These are phyloP conservation scores for Solanum phureja DNA, from an alignment of 257 asterid genomes.

Conservation along the genomic window DNA sequence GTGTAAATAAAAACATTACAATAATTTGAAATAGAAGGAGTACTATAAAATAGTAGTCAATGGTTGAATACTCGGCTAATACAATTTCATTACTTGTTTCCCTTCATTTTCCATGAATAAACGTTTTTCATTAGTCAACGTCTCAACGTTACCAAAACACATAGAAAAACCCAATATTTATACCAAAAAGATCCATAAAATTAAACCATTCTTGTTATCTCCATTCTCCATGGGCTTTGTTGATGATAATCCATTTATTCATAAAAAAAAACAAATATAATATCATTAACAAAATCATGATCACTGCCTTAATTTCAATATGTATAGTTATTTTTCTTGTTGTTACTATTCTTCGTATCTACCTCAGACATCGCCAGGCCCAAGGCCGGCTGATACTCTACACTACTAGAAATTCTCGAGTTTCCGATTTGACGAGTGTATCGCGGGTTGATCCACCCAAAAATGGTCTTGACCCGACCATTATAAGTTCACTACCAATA, in stretches of 20 bases:
- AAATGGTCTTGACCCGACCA: conserved; percentile 50
- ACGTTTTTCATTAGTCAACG: neutral
- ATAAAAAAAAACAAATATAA: neutral
- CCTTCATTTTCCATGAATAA: neutral
- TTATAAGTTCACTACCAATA: conserved; percentile 43
- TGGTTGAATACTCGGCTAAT: neutral
- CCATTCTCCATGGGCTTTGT: conserved; percentile 19
- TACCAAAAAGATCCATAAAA: neutral
- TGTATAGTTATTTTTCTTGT: conserved; percentile 34
- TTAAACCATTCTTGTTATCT: neutral
- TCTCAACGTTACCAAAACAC: neutral
- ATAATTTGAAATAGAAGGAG: too few relatives aligned
- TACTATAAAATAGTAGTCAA: conserved; percentile 17
- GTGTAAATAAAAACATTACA: neutral
- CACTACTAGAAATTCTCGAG: neutral
- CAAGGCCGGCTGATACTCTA: conserved; percentile 24
- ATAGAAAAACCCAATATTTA: neutral
- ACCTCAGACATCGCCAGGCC: conserved; percentile 52
- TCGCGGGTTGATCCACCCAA: conserved; percentile 27
- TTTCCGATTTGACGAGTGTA: conserved; percentile 14
- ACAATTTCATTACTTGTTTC: neutral
- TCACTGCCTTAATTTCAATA: conserved; percentile 50
- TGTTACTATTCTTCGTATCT: conserved; percentile 47
- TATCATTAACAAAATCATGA: conserved; percentile 46
- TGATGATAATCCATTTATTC: conserved; percentile 4